Evolutionary conservation across 176 grass and related monocot genomes (phyloP), one percentile per base, ranked within the genome.

Genomic region (Eleusine coracana): DNA sequence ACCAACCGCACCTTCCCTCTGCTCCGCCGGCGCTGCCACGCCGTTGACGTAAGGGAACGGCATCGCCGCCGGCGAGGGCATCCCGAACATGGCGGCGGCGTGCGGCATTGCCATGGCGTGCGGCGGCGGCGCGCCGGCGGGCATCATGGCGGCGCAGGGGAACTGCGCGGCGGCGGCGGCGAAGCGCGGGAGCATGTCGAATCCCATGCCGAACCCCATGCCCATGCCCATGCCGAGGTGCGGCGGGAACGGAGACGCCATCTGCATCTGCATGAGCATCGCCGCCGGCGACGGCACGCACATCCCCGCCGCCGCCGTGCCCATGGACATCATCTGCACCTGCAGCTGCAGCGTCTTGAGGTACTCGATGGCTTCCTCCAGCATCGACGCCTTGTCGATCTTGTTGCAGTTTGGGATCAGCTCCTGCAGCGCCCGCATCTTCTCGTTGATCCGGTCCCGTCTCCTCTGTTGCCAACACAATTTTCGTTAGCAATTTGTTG

Each of bases 351-450:
- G 84, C 5, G 90, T 89, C 36, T 94, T 94, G 0, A 94, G 86
- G 73, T 94, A 94, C 68, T 94, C 92, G 81, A 94, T 94, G 54
- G 90, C 90, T 6, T 94, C 92, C 15, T 94, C 92, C 67, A 94
- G 92, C 92, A 94, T 94, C 78, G 89, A 91, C 27, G 92, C 89
- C 81, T 94, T 94, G 78, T 94, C 92, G 18, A 82, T 74, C 88
- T 90, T 90, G 88, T 90, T 90, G 52, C 88, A 90, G 15, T 90
- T 87, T 42, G 88, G 88, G 74, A 90, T 87, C 25, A 90, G 88
- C 71, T 87, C 80, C 73, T 90, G 88, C 36, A 90, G 75, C 0
- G 88, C 84, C 5, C 88, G 84, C 84, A 90, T 90, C 80, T 87
- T 90, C 84, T 90, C 88, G 84, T 90, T 90, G 80, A 90, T 90